These are phyloP conservation scores for Termitomyces sp. DNA, from an alignment of 768 basidiomycete genomes.

Conservation along the genomic window DNA sequence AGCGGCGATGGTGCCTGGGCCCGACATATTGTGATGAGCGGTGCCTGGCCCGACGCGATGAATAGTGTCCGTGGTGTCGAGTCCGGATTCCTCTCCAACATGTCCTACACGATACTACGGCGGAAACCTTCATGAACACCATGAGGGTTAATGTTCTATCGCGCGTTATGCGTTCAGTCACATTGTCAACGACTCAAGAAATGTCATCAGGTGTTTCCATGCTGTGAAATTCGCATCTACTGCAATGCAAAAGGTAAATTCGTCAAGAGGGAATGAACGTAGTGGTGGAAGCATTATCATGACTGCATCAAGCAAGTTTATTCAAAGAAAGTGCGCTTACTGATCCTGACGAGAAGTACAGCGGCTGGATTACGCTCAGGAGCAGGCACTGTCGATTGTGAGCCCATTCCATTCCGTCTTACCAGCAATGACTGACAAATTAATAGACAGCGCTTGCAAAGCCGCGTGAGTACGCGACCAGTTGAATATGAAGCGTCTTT, in stretches of 20 bases:
- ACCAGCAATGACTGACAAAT: background rate
- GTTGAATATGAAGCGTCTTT: background rate
- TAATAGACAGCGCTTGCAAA: constrained; percentile 83
- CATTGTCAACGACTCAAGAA: background rate
- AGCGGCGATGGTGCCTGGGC: too few relatives aligned
- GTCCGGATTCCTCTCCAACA: too few relatives aligned
- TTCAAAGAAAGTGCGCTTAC: background rate
- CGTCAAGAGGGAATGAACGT: constrained; percentile 60
- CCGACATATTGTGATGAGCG: too few relatives aligned
- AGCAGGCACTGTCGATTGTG: constrained; percentile 78
- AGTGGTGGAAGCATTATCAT: constrained; percentile 82
- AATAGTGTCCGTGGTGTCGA: too few relatives aligned
- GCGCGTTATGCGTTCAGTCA: constrained; percentile 22
- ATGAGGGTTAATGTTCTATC: constrained; percentile 72
- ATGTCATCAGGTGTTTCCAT: constrained; percentile 65
- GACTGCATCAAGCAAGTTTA: constrained; percentile 69
- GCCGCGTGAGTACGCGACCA: constrained; percentile 62
- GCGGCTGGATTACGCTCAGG: constrained; percentile 83
- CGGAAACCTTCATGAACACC: constrained; percentile 65
- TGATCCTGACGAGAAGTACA: constrained; percentile 20
- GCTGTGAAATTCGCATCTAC: constrained; percentile 82
- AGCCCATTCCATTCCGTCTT: constrained; percentile 18
- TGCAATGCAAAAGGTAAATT: constrained; percentile 70
- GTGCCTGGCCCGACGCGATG: too few relatives aligned
- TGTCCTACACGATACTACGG: constrained; percentile 46